phyloP scores from a whole-genome alignment of 2,329 filamentous ascomycete species.

The Phyllosticta citriasiana region DNA sequence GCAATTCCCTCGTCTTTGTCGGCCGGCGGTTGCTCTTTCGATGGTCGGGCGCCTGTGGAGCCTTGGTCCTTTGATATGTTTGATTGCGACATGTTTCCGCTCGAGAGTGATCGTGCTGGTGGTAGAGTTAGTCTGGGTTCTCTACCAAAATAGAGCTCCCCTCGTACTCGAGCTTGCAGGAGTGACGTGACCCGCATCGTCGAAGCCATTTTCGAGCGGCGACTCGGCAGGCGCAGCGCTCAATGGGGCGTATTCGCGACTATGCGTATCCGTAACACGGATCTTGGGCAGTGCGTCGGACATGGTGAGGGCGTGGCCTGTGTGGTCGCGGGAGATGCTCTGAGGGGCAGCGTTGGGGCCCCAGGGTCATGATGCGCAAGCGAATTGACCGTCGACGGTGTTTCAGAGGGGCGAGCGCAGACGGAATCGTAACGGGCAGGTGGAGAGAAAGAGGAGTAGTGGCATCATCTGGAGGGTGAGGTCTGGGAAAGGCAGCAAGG shows the following conservation, averaged over 20 bases:
- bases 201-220: slow-evolving; percentile 6
- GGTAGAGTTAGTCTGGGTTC: neutral
- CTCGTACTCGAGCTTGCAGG: neutral
- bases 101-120: slow-evolving; percentile 5
- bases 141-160: neutral
- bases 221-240: slow-evolving; percentile 11
- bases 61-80: neutral
- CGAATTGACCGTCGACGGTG: neutral
- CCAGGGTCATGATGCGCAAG: slow-evolving; percentile 5
- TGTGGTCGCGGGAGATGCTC: slow-evolving; percentile 1
- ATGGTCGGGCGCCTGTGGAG: neutral
- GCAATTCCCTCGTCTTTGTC: neutral
- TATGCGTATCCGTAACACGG: slow-evolving; percentile 34
- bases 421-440: neutral
- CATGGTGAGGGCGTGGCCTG: slow-evolving; percentile 18
- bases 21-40: neutral
- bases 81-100: slow-evolving; percentile 5
- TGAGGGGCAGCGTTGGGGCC: neutral
- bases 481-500: neutral
- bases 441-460: neutral
- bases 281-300: slow-evolving; percentile 32
- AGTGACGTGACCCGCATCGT: slow-evolving; percentile 5
- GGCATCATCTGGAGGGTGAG: neutral
- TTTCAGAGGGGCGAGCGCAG: slow-evolving; percentile 8
- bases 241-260: slow-evolving; percentile 22